Conservation (phyloP, 176 grass and related monocot species). For the Musa acuminata region DNA sequence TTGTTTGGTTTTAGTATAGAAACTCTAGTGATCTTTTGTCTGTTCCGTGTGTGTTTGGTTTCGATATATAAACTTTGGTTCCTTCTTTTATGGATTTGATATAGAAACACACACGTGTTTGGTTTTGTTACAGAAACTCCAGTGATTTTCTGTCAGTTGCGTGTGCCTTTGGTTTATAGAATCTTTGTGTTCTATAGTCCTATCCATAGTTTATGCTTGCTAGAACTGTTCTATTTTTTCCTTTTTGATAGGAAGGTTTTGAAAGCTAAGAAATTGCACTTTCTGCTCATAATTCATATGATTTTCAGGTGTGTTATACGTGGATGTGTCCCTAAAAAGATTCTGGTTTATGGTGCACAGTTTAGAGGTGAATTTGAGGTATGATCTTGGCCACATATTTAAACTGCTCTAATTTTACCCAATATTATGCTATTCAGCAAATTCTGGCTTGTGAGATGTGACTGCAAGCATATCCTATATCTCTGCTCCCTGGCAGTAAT, state of each 20-base stretch:
- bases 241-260: neutral
- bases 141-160: no score
- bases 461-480: neutral
- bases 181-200: no score
- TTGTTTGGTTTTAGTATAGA: neutral
- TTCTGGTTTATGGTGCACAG: constrained; percentile 70
- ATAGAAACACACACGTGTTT: no score
- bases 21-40: no score
- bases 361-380: constrained; percentile 93
- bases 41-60: neutral
- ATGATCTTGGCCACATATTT: neutral
- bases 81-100: no score
- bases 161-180: no score
- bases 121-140: no score
- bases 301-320: constrained; percentile 78
- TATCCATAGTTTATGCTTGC: neutral
- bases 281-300: neutral
- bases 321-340: constrained; percentile 96
- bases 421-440: neutral
- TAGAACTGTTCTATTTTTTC: neutral
- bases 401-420: neutral
- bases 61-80: neutral
- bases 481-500: neutral
- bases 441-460: neutral
- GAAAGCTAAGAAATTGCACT: no score